phyloP scores from a whole-genome alignment of 768 basidiomycete genomes.

The Phanerochaete sordida region DNA sequence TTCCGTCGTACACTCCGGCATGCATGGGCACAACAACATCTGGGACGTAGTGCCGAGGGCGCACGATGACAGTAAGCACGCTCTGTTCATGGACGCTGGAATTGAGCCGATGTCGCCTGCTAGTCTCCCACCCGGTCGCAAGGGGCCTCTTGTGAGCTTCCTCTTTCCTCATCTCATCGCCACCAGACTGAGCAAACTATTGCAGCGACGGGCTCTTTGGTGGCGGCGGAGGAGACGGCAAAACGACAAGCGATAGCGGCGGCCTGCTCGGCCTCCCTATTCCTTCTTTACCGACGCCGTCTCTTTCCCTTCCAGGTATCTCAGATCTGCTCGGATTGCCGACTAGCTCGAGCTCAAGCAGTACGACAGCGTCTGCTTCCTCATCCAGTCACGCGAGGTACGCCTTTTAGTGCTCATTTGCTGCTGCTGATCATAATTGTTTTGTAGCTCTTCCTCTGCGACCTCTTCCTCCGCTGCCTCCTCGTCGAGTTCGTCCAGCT shows the following conservation, averaged over 20 bases:
- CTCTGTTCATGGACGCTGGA: not conserved
- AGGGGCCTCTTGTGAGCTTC: not conserved
- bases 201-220: not conserved
- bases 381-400: slow-evolving; percentile 4
- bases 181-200: not conserved
- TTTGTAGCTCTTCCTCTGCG: not conserved
- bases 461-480: not conserved
- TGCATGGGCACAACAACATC: not conserved
- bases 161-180: not conserved
- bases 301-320: not conserved
- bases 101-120: not conserved
- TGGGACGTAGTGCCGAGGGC: not conserved
- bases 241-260: not conserved
- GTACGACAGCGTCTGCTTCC: slow-evolving; percentile 6
- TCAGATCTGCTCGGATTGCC: not conserved
- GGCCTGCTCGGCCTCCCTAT: not conserved
- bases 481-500: not conserved
- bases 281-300: not conserved
- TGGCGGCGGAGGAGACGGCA: not conserved
- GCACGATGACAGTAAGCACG: not conserved
- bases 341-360: not conserved
- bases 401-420: not conserved
- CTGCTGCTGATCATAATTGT: not conserved
- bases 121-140: not conserved
- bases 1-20: not conserved